phyloP scores from a whole-genome alignment of 257 asterid species.

The Anisodus tanguticus region DNA sequence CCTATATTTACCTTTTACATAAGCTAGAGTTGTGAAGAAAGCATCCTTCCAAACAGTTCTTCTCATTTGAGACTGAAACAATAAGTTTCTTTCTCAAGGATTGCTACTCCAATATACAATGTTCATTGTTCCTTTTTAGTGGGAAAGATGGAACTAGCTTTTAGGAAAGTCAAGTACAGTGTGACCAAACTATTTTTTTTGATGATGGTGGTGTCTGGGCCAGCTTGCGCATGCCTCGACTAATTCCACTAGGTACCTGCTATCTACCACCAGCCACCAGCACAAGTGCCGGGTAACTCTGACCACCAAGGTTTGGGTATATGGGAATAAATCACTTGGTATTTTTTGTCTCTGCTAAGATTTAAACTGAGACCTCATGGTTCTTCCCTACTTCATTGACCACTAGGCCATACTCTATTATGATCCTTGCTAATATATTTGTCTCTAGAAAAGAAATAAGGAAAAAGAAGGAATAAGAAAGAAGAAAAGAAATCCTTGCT shows the following conservation, averaged over 20 bases:
- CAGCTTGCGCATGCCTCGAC: too few species aligned
- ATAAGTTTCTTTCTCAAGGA: constrained; percentile 13
- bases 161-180: background rate
- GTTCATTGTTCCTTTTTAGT: background rate
- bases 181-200: background rate
- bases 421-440: constrained; percentile 4
- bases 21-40: constrained; percentile 19
- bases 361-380: too few species aligned
- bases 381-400: too few species aligned
- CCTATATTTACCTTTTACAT: constrained; percentile 9
- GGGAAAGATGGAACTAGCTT: constrained; percentile 11
- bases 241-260: too few species aligned
- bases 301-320: too few species aligned
- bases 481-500: constrained; percentile 7
- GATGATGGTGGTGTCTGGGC: too few species aligned
- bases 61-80: background rate
- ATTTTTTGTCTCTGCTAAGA: too few species aligned
- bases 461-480: background rate
- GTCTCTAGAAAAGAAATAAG: background rate
- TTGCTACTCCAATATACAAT: background rate
- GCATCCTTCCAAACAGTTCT: background rate
- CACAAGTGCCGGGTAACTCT: too few species aligned
- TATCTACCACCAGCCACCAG: too few species aligned
- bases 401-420: background rate
- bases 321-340: too few species aligned